phyloP scores from a whole-genome alignment of 768 basidiomycete genomes.

The Kwoniella sp. region DNA sequence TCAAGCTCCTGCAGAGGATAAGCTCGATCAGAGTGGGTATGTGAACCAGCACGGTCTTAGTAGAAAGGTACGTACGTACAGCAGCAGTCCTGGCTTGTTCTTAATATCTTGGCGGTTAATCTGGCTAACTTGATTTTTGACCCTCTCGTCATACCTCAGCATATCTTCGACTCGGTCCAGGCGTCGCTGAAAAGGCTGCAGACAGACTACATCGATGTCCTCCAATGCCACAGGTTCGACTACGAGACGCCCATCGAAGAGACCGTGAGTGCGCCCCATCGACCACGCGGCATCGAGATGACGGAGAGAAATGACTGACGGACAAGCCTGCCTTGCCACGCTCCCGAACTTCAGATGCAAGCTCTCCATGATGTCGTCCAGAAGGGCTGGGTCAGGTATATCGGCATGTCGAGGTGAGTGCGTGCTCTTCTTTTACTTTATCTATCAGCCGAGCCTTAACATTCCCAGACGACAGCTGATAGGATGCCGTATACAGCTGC shows the following conservation, averaged over 20 bases:
- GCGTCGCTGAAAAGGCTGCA: constrained; percentile 67
- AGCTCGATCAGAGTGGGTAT: constrained; percentile 26
- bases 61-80: constrained; percentile 20
- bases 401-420: constrained; percentile 52
- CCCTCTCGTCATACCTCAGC: constrained; percentile 47
- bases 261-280: constrained; percentile 43
- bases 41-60: constrained; percentile 25
- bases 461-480: background rate
- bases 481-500: constrained; percentile 35
- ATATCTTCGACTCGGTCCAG: constrained; percentile 69
- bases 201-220: constrained; percentile 73
- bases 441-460: too few relatives aligned
- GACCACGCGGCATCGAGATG: background rate
- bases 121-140: background rate
- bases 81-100: too few relatives aligned
- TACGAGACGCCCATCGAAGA: constrained; percentile 64
- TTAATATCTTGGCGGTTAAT: too few relatives aligned
- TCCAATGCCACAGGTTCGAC: constrained; percentile 63
- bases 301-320: background rate
- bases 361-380: constrained; percentile 71
- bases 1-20: constrained; percentile 14
- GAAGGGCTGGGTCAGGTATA: constrained; percentile 65
- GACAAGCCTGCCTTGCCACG: too few relatives aligned
- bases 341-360: constrained; percentile 59
- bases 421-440: too few relatives aligned